Evolutionary conservation across 2,329 filamentous ascomycete genomes (phyloP), one percentile per base, ranked within the genome.

Genomic region (Capronia coronata): DNA sequence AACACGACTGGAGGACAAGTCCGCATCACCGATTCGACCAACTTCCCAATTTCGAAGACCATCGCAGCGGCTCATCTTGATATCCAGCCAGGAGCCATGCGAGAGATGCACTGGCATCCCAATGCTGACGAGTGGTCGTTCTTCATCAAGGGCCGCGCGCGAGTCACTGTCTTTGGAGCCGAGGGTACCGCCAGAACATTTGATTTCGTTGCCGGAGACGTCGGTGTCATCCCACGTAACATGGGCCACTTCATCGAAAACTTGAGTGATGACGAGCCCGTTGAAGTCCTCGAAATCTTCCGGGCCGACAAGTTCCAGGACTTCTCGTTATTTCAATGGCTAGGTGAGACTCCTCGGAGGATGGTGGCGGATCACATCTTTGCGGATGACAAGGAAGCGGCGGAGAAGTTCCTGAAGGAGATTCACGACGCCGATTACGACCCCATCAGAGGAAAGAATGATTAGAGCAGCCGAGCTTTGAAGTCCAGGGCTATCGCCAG

Each of bases 221-320:
- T 88, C 0, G 86, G 83, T 11, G 85, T 89, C 55, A 84, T 90
- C 4, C 86, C 86, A 0, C 75, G 75, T 61, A 87, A 86, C 63
- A 87, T 86, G 75, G 86, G 83, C 2, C 85, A 90, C 63, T 90
- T 87, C 63, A 84, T 91, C 46, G 85, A 91, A 73, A 89, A 89
- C 60, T 79, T 87, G 3, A 74, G 71, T 34, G 82, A 84, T n/a
- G 79, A 86, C 42, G 84, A 88, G 64, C 78, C 84, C 14, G 67
- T 90, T 2, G 81, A 87, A 63, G 84, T 89, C 65, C 70, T 90
- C 9, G 86, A 90, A 67, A 80, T 90, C 13, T 85, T 90, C 68
- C 75, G 81, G 43, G 77, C 83, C 0, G 79, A 85, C 57, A 75
- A 82, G 64, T 89, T 88, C 63, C 73, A 81, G 55, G 83, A 87